Evolutionary conservation across 2,329 filamentous ascomycete genomes (phyloP), one percentile per base, ranked within the genome.

Genomic region (Capronia epimyces): DNA sequence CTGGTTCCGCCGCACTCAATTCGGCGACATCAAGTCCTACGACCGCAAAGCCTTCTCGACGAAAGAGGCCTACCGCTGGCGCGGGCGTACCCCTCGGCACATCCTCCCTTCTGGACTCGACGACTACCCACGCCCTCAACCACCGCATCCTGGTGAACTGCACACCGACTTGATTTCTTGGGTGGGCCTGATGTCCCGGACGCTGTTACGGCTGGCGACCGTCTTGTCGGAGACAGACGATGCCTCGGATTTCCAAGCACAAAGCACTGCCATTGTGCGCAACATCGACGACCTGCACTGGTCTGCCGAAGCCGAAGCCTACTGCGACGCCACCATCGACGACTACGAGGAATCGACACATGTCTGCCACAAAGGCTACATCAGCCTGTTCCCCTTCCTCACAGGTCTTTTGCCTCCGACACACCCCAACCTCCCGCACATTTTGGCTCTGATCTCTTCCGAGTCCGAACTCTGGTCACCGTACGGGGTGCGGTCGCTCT

Each of bases 251-350:
- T 88, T 91, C 62, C 75, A 74, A 39, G 81, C 80, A 53, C 86
- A 86, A 49, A 79, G 89, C 50, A 80, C 81, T 25, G 89, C 86
- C 12, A 94, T 98, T 55, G 74, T 83, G 50, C 82, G 78, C 63
- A 98, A 98, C 68, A 81, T 97, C 41, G 85, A 93, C 61, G 89
- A 95, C 65, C 77, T 98, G 32, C 93, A 98, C 71, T 98, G 93
- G 93, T 86, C 84, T 15, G 80, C 87, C 49, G 77, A 84, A 61
- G 79, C 84, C 2, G 82, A 87, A 50, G 87, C 86, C 56, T 98
- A 89, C 73, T 98, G 93, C 67, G 93, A 98, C 67, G 89, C 89
- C 1, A 96, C 89, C 0, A 86, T 98, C 53, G 91, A 98, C 63
- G 89, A 89, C 54, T 98, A 87, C 65, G 93, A 98, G 68, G 93